Base-by-base conservation (phyloP, 2,329 filamentous ascomycete genomes). In the Arthrobotrys sinensis region DNA sequence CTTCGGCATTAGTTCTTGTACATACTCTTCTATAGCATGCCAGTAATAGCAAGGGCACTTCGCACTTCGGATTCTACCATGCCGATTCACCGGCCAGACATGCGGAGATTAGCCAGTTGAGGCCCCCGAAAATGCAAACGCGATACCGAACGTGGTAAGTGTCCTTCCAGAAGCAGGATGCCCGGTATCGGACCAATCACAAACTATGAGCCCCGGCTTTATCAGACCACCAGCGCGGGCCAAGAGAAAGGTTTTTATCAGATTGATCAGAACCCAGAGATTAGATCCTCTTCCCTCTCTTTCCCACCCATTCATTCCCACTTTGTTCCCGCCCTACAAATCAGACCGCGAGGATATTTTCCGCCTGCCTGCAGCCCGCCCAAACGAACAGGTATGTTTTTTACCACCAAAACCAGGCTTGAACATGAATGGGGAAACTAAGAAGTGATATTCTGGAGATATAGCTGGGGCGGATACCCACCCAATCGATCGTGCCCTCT, bases 181-280 rank as follows among this genome's bases (percentile, higher is more conserved):
- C 63, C 64, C 64, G 71, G 64, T 68, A 76, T 76, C 64, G 71
- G 71, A 55, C 71, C 71, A 69, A 76, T 76, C 64, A 68, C 55
- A 63, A 28, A 64, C 32, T 43, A 46, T 45, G 19, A 60, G 60
- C 36, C 55, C 55, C 36, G 55, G 55, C 55, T 32, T 43, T 60
- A 60, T 71, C 66, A 77, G 46, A 71, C 66, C 73, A 70, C 73
- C 57, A 21, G 8, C 52, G 24, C 38, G 36, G 19, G 65, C 32
- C 55, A 55, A 45, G 64, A 55, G 28, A 67, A 71, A 52, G 48
- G 40, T 36, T 77, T 60, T 77, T 77, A 77, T 77, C 73, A 77
- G 73, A 77, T 77, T 62, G 66, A 77, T 77, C 73, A 67, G 28
- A 50, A 38, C 60, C 45, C 38, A 66, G 60, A 70, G 73, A 77